Percentiles rank a stretch among this genome's conserved stretches.
Conservation (phyloP, 169 alveolate species). For the Plasmodium reichenowi region DNA sequence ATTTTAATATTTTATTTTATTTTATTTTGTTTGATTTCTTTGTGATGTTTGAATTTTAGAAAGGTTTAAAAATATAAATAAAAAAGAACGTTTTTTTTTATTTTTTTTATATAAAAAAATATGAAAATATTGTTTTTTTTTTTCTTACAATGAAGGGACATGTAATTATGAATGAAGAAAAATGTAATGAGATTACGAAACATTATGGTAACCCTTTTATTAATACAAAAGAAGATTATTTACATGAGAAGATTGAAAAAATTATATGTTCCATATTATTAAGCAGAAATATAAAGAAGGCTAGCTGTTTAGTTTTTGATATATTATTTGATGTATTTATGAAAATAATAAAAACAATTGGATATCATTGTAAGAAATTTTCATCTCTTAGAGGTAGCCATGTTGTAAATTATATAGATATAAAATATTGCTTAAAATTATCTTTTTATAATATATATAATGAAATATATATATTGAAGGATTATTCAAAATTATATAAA, state of each 20-base stretch:
- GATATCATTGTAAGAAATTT: conserved; percentile 31
- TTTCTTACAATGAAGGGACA: background rate
- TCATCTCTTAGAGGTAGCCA: conserved; percentile 67
- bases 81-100: no score
- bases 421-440: conserved; percentile 40
- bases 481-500: background rate
- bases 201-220: conserved; percentile 47
- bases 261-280: conserved; percentile 43
- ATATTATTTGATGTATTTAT: conserved; percentile 46
- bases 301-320: conserved; percentile 19
- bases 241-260: conserved; percentile 19
- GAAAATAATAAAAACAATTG: conserved; percentile 51
- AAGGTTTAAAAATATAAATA: no score
- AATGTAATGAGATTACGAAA: conserved; percentile 20
- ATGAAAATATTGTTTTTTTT: no score
- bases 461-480: conserved; percentile 38
- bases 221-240: conserved; percentile 59
- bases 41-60: no score
- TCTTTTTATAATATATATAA: conserved; percentile 37
- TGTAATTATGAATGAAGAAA: background rate
- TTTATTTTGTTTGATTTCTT: no score
- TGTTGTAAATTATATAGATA: conserved; percentile 66
- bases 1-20: no score
- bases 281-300: conserved; percentile 31
- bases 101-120: no score